Evolutionary conservation across 345 rosid genomes (phyloP).

Genomic region (Pugionium cornutum): DNA sequence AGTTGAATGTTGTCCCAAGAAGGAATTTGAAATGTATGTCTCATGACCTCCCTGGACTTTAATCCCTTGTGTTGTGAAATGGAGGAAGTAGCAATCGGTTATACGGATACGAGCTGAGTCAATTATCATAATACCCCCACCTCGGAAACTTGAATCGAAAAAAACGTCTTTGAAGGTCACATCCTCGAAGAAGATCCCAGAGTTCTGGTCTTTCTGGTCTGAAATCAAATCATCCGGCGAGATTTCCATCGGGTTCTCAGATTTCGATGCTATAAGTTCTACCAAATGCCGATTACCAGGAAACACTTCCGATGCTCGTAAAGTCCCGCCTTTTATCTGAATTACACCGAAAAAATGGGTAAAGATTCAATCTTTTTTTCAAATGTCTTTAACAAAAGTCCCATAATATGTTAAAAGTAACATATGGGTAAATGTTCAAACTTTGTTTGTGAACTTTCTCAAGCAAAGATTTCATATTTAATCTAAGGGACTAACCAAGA

Average conservation of each 20-base stretch:
- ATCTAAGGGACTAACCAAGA: slow-evolving; percentile 44
- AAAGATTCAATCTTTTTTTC: not conserved
- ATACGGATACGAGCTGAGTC: slow-evolving; percentile 62
- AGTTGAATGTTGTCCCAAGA: slow-evolving; percentile 63
- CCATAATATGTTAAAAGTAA: too few species aligned
- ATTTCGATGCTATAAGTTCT: slow-evolving; percentile 50
- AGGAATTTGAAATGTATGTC: slow-evolving; percentile 57
- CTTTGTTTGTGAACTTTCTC: not conserved
- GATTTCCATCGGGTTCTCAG: slow-evolving; percentile 2
- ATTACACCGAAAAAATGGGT: not conserved
- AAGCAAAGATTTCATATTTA: too few species aligned
- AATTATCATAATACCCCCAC: slow-evolving; percentile 57
- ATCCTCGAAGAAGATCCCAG: slow-evolving; percentile 49
- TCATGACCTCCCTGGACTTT: slow-evolving; percentile 65
- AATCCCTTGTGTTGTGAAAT: slow-evolving; percentile 67
- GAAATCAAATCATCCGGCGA: slow-evolving; percentile 25
- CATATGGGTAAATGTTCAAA: too few species aligned
- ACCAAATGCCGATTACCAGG: slow-evolving; percentile 61
- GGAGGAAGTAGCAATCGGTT: slow-evolving; percentile 59
- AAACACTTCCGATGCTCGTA: slow-evolving; percentile 62
- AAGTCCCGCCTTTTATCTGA: slow-evolving; percentile 68
- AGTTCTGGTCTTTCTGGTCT: slow-evolving; percentile 28
- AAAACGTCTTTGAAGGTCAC: slow-evolving; percentile 63
- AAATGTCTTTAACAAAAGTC: not conserved
- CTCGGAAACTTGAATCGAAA: slow-evolving; percentile 61